These are phyloP conservation scores for Colletotrichum theobromicola DNA, from an alignment of 2,329 filamentous ascomycete genomes.

Conservation along the genomic window DNA sequence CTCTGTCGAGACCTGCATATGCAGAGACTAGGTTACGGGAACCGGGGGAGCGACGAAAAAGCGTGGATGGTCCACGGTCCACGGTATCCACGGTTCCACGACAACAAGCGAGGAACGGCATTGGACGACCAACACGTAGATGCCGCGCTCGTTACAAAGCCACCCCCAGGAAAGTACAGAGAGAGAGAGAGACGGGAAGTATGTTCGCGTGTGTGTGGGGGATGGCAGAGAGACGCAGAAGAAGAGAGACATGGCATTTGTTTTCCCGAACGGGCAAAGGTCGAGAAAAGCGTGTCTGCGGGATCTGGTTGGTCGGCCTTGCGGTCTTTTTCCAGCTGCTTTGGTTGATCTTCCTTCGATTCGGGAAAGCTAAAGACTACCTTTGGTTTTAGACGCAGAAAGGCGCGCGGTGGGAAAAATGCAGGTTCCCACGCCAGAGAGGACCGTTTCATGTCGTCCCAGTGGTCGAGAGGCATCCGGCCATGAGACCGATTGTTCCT, in stretches of 20 bases:
- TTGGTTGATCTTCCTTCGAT: not conserved
- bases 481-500: slow-evolving; percentile 10
- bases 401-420: not conserved
- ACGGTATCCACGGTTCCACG: not conserved
- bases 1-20: slow-evolving; percentile 23
- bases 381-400: not conserved
- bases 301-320: not conserved
- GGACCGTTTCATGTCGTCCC: slow-evolving; percentile 13
- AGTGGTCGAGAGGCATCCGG: slow-evolving; percentile 3
- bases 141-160: not conserved
- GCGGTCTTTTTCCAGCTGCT: not conserved
- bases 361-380: not conserved
- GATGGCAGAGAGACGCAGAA: not conserved
- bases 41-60: not conserved
- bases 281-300: not conserved
- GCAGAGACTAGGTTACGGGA: slow-evolving; percentile 8
- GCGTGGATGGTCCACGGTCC: not conserved
- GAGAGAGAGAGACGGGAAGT: not conserved
- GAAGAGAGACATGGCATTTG: not conserved
- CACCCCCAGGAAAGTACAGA: not conserved
- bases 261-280: not conserved
- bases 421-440: not conserved
- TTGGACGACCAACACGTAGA: not conserved
- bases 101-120: not conserved
- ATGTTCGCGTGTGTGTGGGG: not conserved